phyloP scores from a whole-genome alignment of 257 asterid species.

The Penstemon newberryi region DNA sequence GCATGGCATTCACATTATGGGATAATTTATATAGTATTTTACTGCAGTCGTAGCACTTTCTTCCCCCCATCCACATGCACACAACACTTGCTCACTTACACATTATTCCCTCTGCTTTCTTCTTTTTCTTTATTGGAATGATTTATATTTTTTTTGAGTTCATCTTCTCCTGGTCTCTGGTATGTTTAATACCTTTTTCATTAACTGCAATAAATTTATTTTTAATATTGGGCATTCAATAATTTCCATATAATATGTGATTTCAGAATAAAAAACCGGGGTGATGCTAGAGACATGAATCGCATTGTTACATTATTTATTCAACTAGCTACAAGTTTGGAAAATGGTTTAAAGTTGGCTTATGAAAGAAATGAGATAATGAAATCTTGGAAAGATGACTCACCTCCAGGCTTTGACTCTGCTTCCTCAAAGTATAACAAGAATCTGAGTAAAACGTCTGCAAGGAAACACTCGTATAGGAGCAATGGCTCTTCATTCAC shows the following conservation, averaged over 20 bases:
- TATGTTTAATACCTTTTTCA: not conserved
- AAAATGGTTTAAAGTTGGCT: constrained; percentile 57
- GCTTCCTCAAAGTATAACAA: constrained; percentile 66
- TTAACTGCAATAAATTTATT: not conserved
- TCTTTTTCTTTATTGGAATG: not conserved
- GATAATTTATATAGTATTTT: not conserved
- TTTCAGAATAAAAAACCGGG: constrained; percentile 65
- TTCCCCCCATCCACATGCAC: not conserved
- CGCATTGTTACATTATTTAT: constrained; percentile 67
- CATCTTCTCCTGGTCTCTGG: not conserved
- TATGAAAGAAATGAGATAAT: constrained; percentile 52
- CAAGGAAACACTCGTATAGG: constrained; percentile 61
- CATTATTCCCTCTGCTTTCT: not conserved
- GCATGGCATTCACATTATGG: constrained; percentile 18
- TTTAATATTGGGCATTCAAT: not conserved
- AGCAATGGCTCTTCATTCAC: constrained; percentile 56
- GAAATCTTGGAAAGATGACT: constrained; percentile 65
- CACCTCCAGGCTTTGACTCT: constrained; percentile 85
- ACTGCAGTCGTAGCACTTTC: constrained; percentile 9
- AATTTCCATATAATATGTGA: constrained; percentile 25
- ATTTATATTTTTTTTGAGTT: not conserved
- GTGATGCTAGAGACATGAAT: constrained; percentile 66
- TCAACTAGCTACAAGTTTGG: constrained; percentile 81
- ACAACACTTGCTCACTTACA: not conserved
- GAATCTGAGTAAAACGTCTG: constrained; percentile 54